These are phyloP conservation scores for Ophiostoma piceae DNA, from an alignment of 2,329 filamentous ascomycete species.

Conservation along the genomic window DNA sequence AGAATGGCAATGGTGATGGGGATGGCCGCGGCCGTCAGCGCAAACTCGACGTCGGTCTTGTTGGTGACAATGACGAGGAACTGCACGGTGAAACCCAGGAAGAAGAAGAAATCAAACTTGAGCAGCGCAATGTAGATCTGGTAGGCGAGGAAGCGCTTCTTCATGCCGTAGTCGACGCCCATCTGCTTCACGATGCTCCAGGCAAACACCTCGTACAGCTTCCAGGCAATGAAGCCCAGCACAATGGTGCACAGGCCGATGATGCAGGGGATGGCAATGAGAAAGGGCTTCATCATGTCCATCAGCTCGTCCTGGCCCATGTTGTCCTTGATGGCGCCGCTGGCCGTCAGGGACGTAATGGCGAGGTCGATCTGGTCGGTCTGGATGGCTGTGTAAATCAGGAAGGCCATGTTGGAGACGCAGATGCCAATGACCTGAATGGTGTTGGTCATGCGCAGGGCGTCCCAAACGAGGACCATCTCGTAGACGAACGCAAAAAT, in stretches of 20 bases:
- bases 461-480: slow-evolving; percentile 85
- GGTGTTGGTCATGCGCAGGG: slow-evolving; percentile 89
- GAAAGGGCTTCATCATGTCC: slow-evolving; percentile 63
- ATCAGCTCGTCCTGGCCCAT: slow-evolving; percentile 51
- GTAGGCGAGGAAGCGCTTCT: slow-evolving; percentile 91
- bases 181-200: slow-evolving; percentile 99
- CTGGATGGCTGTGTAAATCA: slow-evolving; percentile 90
- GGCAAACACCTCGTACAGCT: slow-evolving; percentile 95
- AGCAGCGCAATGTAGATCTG: slow-evolving; percentile 98
- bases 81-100: slow-evolving; percentile 96
- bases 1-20: slow-evolving; percentile 88
- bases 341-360: slow-evolving; percentile 51
- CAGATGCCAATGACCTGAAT: slow-evolving; percentile 97
- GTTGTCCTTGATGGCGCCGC: slow-evolving; percentile 36
- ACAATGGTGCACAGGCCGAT: slow-evolving; percentile 69
- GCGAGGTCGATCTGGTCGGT: slow-evolving; percentile 82
- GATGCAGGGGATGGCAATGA: slow-evolving; percentile 80
- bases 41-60: slow-evolving; percentile 67
- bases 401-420: slow-evolving; percentile 81
- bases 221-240: slow-evolving; percentile 79
- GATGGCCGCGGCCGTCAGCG: slow-evolving; percentile 80
- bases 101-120: slow-evolving; percentile 99
- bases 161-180: slow-evolving; percentile 93
- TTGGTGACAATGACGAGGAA: slow-evolving; percentile 87
- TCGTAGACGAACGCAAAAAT: slow-evolving; percentile 97